Evolutionary conservation across 192 early-diverging fungal species (phyloP).

Genomic region (Spizellomyces sp.): DNA sequence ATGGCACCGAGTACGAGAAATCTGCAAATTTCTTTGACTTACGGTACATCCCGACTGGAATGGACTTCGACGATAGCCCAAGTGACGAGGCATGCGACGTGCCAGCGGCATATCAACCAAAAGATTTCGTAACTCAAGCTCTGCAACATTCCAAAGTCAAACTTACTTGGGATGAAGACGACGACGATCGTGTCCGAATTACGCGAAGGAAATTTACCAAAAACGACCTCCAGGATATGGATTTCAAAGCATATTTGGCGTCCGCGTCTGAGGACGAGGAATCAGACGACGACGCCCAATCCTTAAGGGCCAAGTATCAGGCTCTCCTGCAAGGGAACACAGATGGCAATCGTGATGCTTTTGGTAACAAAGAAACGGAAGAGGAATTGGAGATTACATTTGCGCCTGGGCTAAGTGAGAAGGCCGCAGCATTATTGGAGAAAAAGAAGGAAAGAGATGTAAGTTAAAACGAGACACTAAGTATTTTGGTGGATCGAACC

Average conservation of each 20-base stretch:
- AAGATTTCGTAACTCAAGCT: constrained; percentile 73
- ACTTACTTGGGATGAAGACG: constrained; percentile 95
- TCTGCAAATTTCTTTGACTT: constrained; percentile 93
- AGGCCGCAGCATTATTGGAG: constrained; percentile 55
- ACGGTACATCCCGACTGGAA: constrained; percentile 89
- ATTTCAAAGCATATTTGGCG: constrained; percentile 88
- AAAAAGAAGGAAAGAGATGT: constrained; percentile 55
- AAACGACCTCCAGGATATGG: constrained; percentile 87
- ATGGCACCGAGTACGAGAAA: constrained; percentile 90
- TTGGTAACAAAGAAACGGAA: constrained; percentile 60
- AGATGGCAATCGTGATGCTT: constrained; percentile 37
- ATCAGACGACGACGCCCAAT: constrained; percentile 48
- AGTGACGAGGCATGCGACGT: constrained; percentile 36
- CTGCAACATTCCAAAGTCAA: constrained; percentile 92
- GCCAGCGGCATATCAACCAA: constrained; percentile 39
- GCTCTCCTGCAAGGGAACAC: constrained; percentile 32
- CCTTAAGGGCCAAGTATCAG: constrained; percentile 38
- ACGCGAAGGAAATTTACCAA: constrained; percentile 84
- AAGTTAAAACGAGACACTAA: neutral
- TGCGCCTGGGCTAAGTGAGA: constrained; percentile 84
- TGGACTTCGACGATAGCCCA: constrained; percentile 79
- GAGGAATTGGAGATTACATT: constrained; percentile 96
- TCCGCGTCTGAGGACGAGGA: constrained; percentile 70
- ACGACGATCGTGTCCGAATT: constrained; percentile 75
- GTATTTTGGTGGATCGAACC: neutral